Evolutionary conservation across 768 basidiomycete species (phyloP).

Genomic region (Psilocybe sp.): DNA sequence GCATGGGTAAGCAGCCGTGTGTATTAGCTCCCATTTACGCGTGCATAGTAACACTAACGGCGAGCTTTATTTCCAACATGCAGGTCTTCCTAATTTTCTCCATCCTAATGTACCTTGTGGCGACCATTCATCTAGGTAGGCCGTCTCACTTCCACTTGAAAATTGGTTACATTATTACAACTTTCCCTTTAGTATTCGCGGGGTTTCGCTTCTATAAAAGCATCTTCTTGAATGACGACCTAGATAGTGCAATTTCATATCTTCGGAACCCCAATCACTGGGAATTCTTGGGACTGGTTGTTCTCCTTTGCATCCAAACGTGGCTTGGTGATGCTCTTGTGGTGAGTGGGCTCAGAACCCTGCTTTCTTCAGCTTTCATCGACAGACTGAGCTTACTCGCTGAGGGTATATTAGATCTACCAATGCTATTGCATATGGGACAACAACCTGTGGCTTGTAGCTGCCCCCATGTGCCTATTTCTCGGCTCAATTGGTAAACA

Average conservation of each 20-base stretch:
- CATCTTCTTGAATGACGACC: conserved; percentile 13
- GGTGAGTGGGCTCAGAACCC: conserved; percentile 9
- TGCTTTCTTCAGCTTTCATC: no score
- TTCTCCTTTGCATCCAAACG: conserved; percentile 17
- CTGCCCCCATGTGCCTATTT: conserved; percentile 20
- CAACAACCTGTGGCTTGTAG: conserved; percentile 16
- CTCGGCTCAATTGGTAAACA: conserved; percentile 17
- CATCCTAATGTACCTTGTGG: conserved; percentile 22
- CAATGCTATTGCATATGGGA: conserved; percentile 28
- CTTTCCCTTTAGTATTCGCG: not conserved
- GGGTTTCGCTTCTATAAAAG: conserved; percentile 17
- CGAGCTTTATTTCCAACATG: not conserved
- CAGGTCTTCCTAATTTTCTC: conserved; percentile 21
- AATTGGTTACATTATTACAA: no score
- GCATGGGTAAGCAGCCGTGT: not conserved
- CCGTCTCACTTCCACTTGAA: no score
- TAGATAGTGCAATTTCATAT: conserved; percentile 7
- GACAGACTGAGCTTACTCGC: no score
- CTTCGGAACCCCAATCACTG: conserved; percentile 13
- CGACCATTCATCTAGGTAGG: conserved; percentile 22
- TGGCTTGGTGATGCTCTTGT: conserved; percentile 24
- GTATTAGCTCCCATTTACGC: no score
- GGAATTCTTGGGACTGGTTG: conserved; percentile 18
- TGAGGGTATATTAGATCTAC: conserved; percentile 18
- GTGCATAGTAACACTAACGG: no score